Evolutionary conservation across 164 flowering plant species (phyloP).

Genomic region (Platanus orientalis): DNA sequence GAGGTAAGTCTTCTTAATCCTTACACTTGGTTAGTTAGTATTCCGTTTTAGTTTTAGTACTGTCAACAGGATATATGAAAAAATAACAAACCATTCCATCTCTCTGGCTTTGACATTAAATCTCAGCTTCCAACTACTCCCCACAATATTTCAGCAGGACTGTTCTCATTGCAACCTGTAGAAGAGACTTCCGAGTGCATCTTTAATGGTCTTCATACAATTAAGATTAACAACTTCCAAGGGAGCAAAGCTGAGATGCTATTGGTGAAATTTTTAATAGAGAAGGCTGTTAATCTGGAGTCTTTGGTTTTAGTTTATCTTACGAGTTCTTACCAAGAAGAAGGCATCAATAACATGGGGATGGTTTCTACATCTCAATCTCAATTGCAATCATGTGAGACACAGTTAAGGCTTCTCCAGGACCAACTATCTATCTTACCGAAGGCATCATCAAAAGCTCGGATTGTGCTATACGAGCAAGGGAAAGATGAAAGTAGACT

Average conservation of each 20-base stretch:
- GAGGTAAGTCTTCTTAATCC: not conserved
- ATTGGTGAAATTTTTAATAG: slow-evolving; percentile 15
- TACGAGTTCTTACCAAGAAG: too few species aligned
- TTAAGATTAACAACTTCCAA: slow-evolving; percentile 9
- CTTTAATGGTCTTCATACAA: slow-evolving; percentile 4
- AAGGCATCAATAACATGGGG: not conserved
- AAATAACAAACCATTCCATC: not conserved
- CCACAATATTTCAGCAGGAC: not conserved
- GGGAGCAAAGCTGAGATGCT: not conserved
- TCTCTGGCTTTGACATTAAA: not conserved
- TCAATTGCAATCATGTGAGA: not conserved
- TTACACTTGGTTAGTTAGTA: not conserved
- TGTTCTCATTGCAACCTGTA: not conserved
- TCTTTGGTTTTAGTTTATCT: slow-evolving; percentile 5
- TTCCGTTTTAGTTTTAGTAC: too few species aligned
- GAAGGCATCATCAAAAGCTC: slow-evolving; percentile 10
- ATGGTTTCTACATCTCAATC: not conserved
- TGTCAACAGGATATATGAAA: too few species aligned
- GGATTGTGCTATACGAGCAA: slow-evolving; percentile 1
- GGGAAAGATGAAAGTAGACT: slow-evolving; percentile 1
- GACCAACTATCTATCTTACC: not conserved
- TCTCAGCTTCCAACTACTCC: not conserved
- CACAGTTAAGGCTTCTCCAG: not conserved
- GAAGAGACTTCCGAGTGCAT: not conserved
- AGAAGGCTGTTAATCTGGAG: slow-evolving; percentile 6